phyloP scores from a whole-genome alignment of 1,139 yeast species.

The Geotrichum australiense region DNA sequence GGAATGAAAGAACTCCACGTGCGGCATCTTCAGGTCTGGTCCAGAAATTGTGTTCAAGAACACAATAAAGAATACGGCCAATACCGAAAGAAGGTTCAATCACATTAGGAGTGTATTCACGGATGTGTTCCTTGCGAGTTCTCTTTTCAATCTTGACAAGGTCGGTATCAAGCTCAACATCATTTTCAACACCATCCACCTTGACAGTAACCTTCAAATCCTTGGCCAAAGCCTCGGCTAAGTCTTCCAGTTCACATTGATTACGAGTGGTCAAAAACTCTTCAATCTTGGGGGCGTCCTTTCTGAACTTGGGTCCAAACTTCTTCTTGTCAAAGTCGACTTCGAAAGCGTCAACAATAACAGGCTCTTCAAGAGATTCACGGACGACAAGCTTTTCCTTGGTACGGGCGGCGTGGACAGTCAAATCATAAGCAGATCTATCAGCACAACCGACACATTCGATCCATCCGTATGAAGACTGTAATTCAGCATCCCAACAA shows the following conservation, averaged over 20 bases:
- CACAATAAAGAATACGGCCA: slow-evolving; percentile 90
- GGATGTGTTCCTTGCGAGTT: slow-evolving; percentile 77
- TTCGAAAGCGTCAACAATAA: slow-evolving; percentile 74
- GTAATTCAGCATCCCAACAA: slow-evolving; percentile 99
- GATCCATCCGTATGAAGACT: slow-evolving; percentile 96
- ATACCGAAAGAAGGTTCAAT: slow-evolving; percentile 99
- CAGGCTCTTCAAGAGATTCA: slow-evolving; percentile 78
- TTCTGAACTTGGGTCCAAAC: slow-evolving; percentile 96
- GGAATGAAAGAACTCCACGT: slow-evolving; percentile 87
- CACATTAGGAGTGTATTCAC: slow-evolving; percentile 95
- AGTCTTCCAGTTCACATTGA: slow-evolving; percentile 77
- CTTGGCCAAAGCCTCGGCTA: slow-evolving; percentile 58
- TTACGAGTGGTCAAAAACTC: slow-evolving; percentile 68
- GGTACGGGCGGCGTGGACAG: slow-evolving; percentile 92
- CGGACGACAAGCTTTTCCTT: slow-evolving; percentile 93
- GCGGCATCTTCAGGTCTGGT: slow-evolving; percentile 86
- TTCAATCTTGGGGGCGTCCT: slow-evolving; percentile 91
- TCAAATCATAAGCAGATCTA: slow-evolving; percentile 94
- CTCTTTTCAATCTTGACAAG: slow-evolving; percentile 72
- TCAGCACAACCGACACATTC: slow-evolving; percentile 99
- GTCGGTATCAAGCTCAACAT: slow-evolving; percentile 62
- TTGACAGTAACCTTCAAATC: slow-evolving; percentile 59
- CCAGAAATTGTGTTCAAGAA: slow-evolving; percentile 96
- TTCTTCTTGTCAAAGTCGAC: slow-evolving; percentile 86
- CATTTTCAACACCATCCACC: slow-evolving; percentile 54